Base-by-base conservation (phyloP, 1,284 basidiomycete species). In the Papiliotrema fonsecae region DNA sequence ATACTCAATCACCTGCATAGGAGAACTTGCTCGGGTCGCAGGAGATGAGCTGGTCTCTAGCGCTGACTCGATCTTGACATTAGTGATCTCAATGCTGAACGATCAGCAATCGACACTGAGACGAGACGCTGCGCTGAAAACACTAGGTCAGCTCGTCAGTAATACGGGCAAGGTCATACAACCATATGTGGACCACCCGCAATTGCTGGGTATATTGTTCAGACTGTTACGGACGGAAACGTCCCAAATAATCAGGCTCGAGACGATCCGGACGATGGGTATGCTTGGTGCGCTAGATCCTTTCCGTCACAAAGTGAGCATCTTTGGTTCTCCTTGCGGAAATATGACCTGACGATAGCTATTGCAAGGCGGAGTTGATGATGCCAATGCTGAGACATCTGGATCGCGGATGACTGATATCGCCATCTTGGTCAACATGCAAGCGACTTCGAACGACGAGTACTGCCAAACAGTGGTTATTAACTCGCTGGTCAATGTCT, bases 381-480 rank as follows among this genome's bases (percentile, higher is more conserved):
- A 93, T 63, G 83, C 83, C 0, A 80, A 73, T 24, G 64, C 72
- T 78, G 52, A 77, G 52, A 69, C 72, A 28, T 63, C 72, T 14
- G 74, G 75, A 13, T 72, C 76, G 32, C 73, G 76, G 39, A 74
- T 77, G 26, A 79, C 79, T 24, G 81, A 82, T 58, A 77, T 81
- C 26, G 77, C 77, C 9, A 74, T 81, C 42, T 73, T 80, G 16
- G 78, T 79, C 57, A 78, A 79, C 60, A 74, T 74, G 9, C 72
- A 67, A 78, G 79, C 54, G 76, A 82, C 50, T 77, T 84, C 57
- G 80, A 83, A 74, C 22, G 96, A 98, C 61, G 96, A 98, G 67
- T 98, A 97, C 73, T 98, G 93, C 75, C 96, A 98, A 69, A 92
- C 90, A 6, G 90, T 96, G 4, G 94, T 93, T 35, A 89, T 99